Percentiles rank a stretch among this genome's conserved stretches.
Conservation (phyloP, 495 filamentous ascomycete genomes). For the Acidiella bohemica region DNA sequence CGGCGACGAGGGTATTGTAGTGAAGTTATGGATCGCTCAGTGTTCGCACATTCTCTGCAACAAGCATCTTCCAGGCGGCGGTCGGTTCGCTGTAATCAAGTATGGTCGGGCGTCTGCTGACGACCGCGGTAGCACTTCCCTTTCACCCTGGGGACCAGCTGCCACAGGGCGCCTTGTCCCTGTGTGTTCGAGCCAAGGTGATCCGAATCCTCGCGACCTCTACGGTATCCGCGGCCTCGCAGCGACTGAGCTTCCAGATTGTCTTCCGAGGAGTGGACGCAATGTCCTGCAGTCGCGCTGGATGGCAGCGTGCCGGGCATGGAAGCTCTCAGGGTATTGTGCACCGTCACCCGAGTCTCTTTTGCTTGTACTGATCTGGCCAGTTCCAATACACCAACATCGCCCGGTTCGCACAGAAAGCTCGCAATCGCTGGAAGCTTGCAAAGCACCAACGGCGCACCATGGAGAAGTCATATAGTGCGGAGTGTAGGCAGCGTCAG, state of each 20-base stretch:
- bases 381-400: constrained; percentile 35
- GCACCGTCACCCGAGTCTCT: neutral
- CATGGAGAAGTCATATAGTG: constrained; percentile 1
- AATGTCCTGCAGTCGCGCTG: constrained; percentile 27
- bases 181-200: constrained; percentile 25
- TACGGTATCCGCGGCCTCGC: constrained; percentile 30
- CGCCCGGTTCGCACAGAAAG: constrained; percentile 17
- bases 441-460: constrained; percentile 5
- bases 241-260: too few species aligned
- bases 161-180: constrained; percentile 33
- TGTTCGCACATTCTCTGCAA: constrained; percentile 34
- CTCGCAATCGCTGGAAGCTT: constrained; percentile 9
- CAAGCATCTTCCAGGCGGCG: constrained; percentile 34
- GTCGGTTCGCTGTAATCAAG: constrained; percentile 19
- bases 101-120: neutral
- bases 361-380: neutral
- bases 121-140: constrained; percentile 25
- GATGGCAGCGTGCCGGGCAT: constrained; percentile 21
- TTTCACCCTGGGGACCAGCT: constrained; percentile 28
- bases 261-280: constrained; percentile 27
- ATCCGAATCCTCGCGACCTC: constrained; percentile 25
- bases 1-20: constrained; percentile 23
- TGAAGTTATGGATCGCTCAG: constrained; percentile 32
- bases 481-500: constrained; percentile 7
- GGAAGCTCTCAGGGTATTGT: constrained; percentile 28